Evolutionary conservation across 352 stramenopile genomes (phyloP), one percentile per base, ranked within the genome.

Genomic region (Pythium dissotocum): DNA sequence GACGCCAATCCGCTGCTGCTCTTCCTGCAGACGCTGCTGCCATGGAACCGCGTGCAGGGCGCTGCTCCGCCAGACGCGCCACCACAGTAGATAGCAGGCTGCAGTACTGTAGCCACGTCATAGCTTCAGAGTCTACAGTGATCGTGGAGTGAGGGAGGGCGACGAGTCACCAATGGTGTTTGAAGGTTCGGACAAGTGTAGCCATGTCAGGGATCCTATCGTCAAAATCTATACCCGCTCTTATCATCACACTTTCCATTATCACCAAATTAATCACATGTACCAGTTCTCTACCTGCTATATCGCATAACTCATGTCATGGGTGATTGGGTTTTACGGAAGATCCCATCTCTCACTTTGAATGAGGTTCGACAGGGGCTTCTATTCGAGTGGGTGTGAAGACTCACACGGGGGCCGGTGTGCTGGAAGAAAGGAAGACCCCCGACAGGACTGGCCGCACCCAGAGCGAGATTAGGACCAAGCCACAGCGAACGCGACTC

Each of bases 41-140:
- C 88, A 18, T 95, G 88, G 88, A 95, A 95, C 68, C 83, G 83
- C 64, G 80, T 95, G 56, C 75, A 94, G 63, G 84, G 84, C 10
- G 83, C 78, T 0, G 73, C 72, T 8, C 76, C 72, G 10, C 69
- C 68, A 28, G 38, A 61, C 30, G 48, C 42, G 21, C 21, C 21
- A 26, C 65, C 49, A 38, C 58, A 51, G 53, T 48, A 59, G 33
- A 14, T 2, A 59, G 28, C 14, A 57, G 2, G 14, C 12, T 16
- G 26, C 21, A 24, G 21, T 24, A 24, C 21, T 24, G 21, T 24
- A 24, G 21, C 21, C 21, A 24, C 21, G 21, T 24, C 21, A 24
- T 24, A 24, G 21, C 21, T 24, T 24, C 21, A 24, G 21, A 24
- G 21, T 24, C 21, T 24, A 0, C 21, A 24, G 21, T 24, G 21